Base-by-base conservation (phyloP, 768 basidiomycete genomes). In the Termitomyces titanicus region DNA sequence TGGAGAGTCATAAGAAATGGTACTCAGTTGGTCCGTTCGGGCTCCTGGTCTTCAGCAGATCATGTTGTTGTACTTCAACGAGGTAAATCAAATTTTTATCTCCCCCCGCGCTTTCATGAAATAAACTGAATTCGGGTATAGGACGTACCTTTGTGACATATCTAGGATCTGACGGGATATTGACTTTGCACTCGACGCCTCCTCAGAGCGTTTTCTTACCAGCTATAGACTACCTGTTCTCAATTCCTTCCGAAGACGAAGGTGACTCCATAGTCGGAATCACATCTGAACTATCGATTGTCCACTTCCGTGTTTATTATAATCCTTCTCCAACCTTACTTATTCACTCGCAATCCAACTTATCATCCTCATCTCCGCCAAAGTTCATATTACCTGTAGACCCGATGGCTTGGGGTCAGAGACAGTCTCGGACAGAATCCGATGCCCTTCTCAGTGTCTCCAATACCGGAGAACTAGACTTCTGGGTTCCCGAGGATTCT, bases 381-480 rank as follows among this genome's bases (percentile, higher is more conserved):
- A 72, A 74, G 49, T 74, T 83, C 56, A 85, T 94, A 25, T 65
- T 92, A 25, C 87, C 89, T 13, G 89, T 94, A 7, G 92, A 94
- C 66, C 92, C 92, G 0, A 94, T 92, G 92, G 86, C 85, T 9
- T 92, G 92, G 92, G 81, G 83, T 49, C 68, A 71, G 53, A 68
- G 71, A 20, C 67, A 72, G 6, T 64, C 72, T 37, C 77, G 78
- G 73, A 72, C 70, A 29, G 78, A 78, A 49, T 85, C 81, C 59
- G 93, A 95, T 63, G 83, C 86, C 37, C 70, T 98, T 10, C 73
- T 95, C 35, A 94, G 92, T 51, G 79, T 97, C 15, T 85, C 89
- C 0, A 76, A 79, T 43, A 72, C 79, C 0, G 94, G 94, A 0
- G 88, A 89, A 55, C 72, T 98, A n/a, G 83, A 85, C 25, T 97